phyloP scores from a whole-genome alignment of 2,329 filamentous ascomycete genomes.

The Monilinia aucupariae region DNA sequence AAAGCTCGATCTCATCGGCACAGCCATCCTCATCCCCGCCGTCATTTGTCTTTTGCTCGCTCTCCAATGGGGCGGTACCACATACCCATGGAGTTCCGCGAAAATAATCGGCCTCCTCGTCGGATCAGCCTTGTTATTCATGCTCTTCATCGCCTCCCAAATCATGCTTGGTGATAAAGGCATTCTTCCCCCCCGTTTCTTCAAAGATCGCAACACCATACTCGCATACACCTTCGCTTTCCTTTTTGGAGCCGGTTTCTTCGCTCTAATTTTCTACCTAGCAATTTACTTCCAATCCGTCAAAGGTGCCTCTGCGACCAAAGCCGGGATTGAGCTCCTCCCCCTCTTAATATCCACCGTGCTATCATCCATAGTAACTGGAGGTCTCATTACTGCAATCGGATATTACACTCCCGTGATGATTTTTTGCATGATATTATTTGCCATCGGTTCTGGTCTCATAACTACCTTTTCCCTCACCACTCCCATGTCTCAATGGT shows the following conservation, averaged over 20 bases:
- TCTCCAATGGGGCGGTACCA: slow-evolving; percentile 39
- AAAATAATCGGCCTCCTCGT: slow-evolving; percentile 37
- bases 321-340: slow-evolving; percentile 42
- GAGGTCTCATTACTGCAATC: slow-evolving; percentile 36
- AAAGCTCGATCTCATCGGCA: slow-evolving; percentile 37
- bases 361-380: slow-evolving; percentile 39
- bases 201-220: slow-evolving; percentile 27
- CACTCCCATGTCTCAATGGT: slow-evolving; percentile 45
- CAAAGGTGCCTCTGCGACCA: slow-evolving; percentile 37
- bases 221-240: slow-evolving; percentile 24
- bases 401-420: slow-evolving; percentile 45
- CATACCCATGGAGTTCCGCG: slow-evolving; percentile 36
- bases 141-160: slow-evolving; percentile 34
- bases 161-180: slow-evolving; percentile 33
- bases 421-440: slow-evolving; percentile 38
- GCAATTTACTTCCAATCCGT: slow-evolving; percentile 36
- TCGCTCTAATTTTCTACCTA: slow-evolving; percentile 33
- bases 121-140: slow-evolving; percentile 31
- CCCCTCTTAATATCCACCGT: slow-evolving; percentile 41
- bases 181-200: slow-evolving; percentile 39
- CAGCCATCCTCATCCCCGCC: slow-evolving; percentile 35
- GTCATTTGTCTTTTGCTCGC: slow-evolving; percentile 38
- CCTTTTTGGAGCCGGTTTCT: slow-evolving; percentile 30
- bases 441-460: slow-evolving; percentile 39
- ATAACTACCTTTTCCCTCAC: slow-evolving; percentile 40